Evolutionary conservation across 23 red algal species (phyloP).

Genomic region (Pyropia yezoensis): DNA sequence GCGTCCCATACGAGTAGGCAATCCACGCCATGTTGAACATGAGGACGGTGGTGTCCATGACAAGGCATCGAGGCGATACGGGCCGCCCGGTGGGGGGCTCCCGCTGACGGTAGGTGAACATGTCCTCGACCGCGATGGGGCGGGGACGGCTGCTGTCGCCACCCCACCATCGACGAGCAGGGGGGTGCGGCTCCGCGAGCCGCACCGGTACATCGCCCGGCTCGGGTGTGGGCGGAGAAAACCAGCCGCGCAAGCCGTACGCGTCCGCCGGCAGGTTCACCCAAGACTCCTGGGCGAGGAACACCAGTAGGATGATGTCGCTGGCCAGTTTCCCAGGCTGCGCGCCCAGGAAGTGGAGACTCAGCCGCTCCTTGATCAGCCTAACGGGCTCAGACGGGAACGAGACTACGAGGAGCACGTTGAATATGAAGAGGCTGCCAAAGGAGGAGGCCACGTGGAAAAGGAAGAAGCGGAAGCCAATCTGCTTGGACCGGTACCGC

Average conservation of each 20-base stretch:
- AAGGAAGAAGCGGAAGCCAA: constrained; percentile 63
- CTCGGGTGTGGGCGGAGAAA: neutral
- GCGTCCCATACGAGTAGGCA: constrained; percentile 61
- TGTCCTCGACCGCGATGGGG: neutral
- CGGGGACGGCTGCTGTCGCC: neutral
- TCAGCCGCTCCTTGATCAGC: constrained; percentile 28
- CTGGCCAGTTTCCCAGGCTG: constrained; percentile 17
- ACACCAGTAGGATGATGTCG: constrained; percentile 29
- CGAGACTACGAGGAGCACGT: constrained; percentile 14
- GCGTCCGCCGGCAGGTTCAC: constrained; percentile 40
- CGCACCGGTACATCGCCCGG: neutral
- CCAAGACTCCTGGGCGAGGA: constrained; percentile 40
- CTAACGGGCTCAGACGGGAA: constrained; percentile 27
- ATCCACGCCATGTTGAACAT: constrained; percentile 76
- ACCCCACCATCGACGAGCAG: constrained; percentile 8
- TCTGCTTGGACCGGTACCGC: constrained; percentile 35
- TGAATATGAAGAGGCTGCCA: constrained; percentile 12
- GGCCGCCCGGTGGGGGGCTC: neutral
- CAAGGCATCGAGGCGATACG: constrained; percentile 32
- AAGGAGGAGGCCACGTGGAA: constrained; percentile 15
- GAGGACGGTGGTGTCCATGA: constrained; percentile 49
- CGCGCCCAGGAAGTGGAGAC: constrained; percentile 47
- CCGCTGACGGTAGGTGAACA: constrained; percentile 17
- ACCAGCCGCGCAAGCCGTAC: neutral
- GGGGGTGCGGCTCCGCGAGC: constrained; percentile 5